These are phyloP conservation scores for Rhizopus delemar DNA, from an alignment of 371 early-diverging fungal genomes.

Conservation along the genomic window DNA sequence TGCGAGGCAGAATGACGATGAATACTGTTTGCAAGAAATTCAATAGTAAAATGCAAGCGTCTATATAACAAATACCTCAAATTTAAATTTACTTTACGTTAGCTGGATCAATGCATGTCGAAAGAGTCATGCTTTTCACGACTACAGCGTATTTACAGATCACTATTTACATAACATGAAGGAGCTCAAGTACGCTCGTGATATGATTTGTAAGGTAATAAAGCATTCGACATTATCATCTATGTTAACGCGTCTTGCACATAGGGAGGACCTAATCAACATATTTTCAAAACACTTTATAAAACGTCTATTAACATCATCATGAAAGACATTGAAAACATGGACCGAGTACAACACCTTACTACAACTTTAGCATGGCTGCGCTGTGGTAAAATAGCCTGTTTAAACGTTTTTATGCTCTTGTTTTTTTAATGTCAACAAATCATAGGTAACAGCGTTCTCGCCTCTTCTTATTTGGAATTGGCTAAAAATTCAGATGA, in stretches of 20 bases:
- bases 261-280: conserved; percentile 23
- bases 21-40: conserved; percentile 38
- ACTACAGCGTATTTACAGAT: conserved; percentile 8
- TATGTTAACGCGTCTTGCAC: no score
- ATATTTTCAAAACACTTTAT: conserved; percentile 25
- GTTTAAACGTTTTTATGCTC: background rate
- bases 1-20: conserved; percentile 39
- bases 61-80: background rate
- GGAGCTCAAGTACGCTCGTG: conserved; percentile 5
- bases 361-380: conserved; percentile 27
- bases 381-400: conserved; percentile 21
- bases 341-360: conserved; percentile 22
- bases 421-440: background rate
- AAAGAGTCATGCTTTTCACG: conserved; percentile 14
- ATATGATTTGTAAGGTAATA: conserved; percentile 10
- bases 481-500: conserved; percentile 19
- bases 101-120: conserved; percentile 24
- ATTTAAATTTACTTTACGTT: background rate
- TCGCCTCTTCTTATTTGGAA: conserved; percentile 25
- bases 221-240: no score
- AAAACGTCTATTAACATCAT: conserved; percentile 21
- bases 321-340: conserved; percentile 23
- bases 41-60: conserved; percentile 23
- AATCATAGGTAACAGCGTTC: conserved; percentile 18
- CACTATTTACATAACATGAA: conserved; percentile 15